Percentiles rank a stretch among this genome's conserved stretches.
phyloP scores from a whole-genome alignment of 345 rosid genomes.

The Eucalyptus lansdowneana region DNA sequence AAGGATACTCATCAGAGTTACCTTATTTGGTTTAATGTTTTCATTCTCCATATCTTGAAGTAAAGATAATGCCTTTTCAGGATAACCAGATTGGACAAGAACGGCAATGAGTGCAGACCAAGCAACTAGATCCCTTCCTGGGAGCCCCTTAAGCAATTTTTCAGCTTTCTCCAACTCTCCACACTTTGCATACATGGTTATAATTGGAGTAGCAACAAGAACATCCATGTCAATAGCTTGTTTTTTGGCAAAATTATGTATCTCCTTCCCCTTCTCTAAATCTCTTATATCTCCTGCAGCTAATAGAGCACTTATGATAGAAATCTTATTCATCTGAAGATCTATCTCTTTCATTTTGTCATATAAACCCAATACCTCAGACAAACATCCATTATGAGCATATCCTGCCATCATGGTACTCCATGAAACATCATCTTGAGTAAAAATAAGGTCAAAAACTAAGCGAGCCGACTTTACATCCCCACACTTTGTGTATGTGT shows the following conservation, averaged over 20 bases:
- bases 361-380: slow-evolving; percentile 30
- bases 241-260: slow-evolving; percentile 16
- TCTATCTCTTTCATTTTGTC: slow-evolving; percentile 12
- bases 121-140: slow-evolving; percentile 31
- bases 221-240: slow-evolving; percentile 24
- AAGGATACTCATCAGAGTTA: slow-evolving; percentile 36
- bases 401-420: slow-evolving; percentile 50
- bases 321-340: slow-evolving; percentile 25
- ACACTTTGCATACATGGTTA: slow-evolving; percentile 51
- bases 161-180: slow-evolving; percentile 25
- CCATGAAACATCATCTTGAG: slow-evolving; percentile 26
- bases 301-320: slow-evolving; percentile 23
- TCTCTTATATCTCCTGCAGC: slow-evolving; percentile 40
- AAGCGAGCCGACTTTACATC: slow-evolving; percentile 17
- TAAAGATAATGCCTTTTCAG: slow-evolving; percentile 28
- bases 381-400: slow-evolving; percentile 26
- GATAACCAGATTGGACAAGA: slow-evolving; percentile 38
- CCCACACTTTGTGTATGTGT: slow-evolving; percentile 37
- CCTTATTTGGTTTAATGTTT: slow-evolving; percentile 24
- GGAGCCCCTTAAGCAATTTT: slow-evolving; percentile 14
- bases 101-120: slow-evolving; percentile 51
- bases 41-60: slow-evolving; percentile 32
- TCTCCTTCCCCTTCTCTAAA: slow-evolving; percentile 18
- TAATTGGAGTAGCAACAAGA: slow-evolving; percentile 32
- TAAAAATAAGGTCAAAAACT: slow-evolving; percentile 17